These are phyloP conservation scores for Asclepias syriaca DNA, from an alignment of 257 asterid species.

Conservation along the genomic window DNA sequence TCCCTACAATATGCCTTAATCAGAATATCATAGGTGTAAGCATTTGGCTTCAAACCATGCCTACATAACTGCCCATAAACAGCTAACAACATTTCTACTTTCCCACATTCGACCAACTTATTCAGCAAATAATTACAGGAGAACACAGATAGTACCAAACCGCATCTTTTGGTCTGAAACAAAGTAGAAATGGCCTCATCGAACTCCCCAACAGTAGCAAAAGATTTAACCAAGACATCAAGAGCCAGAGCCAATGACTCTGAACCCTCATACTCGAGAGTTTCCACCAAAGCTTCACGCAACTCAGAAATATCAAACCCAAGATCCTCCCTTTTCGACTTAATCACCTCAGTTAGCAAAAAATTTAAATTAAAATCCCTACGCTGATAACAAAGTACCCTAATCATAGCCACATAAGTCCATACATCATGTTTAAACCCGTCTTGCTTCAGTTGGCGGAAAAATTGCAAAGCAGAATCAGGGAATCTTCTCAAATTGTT, in stretches of 20 bases:
- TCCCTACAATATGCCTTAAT: slow-evolving; percentile 58
- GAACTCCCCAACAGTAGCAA: slow-evolving; percentile 53
- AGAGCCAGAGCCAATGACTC: slow-evolving; percentile 44
- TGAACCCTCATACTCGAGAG: slow-evolving; percentile 35
- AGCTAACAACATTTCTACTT: slow-evolving; percentile 43
- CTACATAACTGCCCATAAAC: slow-evolving; percentile 47
- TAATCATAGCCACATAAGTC: slow-evolving; percentile 54
- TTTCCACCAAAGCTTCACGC: slow-evolving; percentile 58
- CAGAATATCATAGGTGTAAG: slow-evolving; percentile 67
- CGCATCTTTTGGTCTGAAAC: slow-evolving; percentile 35
- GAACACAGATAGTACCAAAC: slow-evolving; percentile 43
- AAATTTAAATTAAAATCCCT: slow-evolving; percentile 41
- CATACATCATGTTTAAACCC: slow-evolving; percentile 52
- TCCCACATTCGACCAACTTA: slow-evolving; percentile 48
- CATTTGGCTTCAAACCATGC: slow-evolving; percentile 55
- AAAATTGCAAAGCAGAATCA: slow-evolving; percentile 38
- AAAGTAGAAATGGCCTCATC: slow-evolving; percentile 57
- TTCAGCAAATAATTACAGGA: slow-evolving; percentile 65
- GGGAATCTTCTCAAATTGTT: slow-evolving; percentile 46
- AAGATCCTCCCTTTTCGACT: slow-evolving; percentile 26
- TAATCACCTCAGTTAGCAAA: slow-evolving; percentile 48
- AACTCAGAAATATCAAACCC: slow-evolving; percentile 51
- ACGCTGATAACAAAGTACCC: slow-evolving; percentile 57
- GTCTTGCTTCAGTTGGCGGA: slow-evolving; percentile 34
- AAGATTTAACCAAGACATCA: slow-evolving; percentile 51